These are phyloP conservation scores for Myotisia sp. DNA, from an alignment of 2,329 filamentous ascomycete species.

Conservation along the genomic window DNA sequence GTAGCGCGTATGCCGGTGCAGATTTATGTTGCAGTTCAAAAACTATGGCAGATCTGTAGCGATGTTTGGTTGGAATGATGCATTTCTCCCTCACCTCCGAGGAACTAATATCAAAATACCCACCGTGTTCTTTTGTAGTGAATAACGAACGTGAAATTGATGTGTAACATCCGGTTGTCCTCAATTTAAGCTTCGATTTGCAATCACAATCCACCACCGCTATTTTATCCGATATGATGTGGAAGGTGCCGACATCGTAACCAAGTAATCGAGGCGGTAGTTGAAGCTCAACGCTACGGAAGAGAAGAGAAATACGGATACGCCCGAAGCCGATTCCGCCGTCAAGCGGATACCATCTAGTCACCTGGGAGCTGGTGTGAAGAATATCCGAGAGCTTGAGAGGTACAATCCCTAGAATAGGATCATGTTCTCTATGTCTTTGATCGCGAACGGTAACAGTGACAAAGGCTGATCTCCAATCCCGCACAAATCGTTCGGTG, in stretches of 20 bases:
- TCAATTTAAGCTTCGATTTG: constrained; percentile 54
- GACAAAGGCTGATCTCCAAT: constrained; percentile 78
- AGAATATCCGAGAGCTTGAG: constrained; percentile 79
- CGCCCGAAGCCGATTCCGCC: constrained; percentile 87
- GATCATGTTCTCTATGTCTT: constrained; percentile 82
- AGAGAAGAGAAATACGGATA: constrained; percentile 73
- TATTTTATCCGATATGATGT: constrained; percentile 62
- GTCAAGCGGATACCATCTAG: constrained; percentile 90
- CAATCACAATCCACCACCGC: constrained; percentile 49
- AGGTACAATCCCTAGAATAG: constrained; percentile 82
- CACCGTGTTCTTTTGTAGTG: constrained; percentile 43
- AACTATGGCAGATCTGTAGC: constrained; percentile 78
- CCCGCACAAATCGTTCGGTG: constrained; percentile 80
- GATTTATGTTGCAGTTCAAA: constrained; percentile 73
- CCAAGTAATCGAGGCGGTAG: constrained; percentile 75
- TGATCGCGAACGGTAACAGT: constrained; percentile 81
- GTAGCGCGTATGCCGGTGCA: constrained; percentile 58
- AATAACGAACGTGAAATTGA: constrained; percentile 53
- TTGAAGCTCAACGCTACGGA: constrained; percentile 74
- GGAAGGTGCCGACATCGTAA: constrained; percentile 91
- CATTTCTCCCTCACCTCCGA: constrained; percentile 41
- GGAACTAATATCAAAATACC: constrained; percentile 44
- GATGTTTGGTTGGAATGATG: constrained; percentile 73
- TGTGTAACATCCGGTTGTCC: constrained; percentile 72
- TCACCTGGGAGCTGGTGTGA: constrained; percentile 71